Conservation (phyloP, 2,329 filamentous ascomycete genomes). For the Teratosphaeria pseudoeucalypti region DNA sequence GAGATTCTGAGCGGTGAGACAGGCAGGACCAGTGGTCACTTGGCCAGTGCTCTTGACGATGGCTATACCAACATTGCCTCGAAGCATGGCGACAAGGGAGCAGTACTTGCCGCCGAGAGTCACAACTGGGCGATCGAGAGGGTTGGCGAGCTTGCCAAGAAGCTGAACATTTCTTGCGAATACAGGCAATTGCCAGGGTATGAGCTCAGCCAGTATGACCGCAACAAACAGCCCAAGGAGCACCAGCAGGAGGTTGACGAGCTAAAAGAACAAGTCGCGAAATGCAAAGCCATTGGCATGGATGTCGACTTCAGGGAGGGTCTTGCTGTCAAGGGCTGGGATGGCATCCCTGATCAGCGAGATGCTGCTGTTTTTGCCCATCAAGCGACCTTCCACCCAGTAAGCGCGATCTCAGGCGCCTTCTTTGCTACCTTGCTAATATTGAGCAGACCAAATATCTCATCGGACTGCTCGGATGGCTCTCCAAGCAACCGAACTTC, state of each 20-base stretch:
- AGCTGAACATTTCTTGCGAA: slow-evolving; percentile 46
- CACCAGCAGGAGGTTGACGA: slow-evolving; percentile 38
- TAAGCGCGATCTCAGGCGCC: slow-evolving; percentile 26
- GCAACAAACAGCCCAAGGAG: slow-evolving; percentile 26
- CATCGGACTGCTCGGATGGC: slow-evolving; percentile 41
- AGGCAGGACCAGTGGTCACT: slow-evolving; percentile 44
- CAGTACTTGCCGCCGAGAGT: slow-evolving; percentile 41
- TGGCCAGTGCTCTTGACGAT: slow-evolving; percentile 46
- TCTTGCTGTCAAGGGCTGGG: slow-evolving; percentile 43
- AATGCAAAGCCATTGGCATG: slow-evolving; percentile 36
- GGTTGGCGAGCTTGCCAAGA: slow-evolving; percentile 40
- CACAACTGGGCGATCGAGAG: slow-evolving; percentile 45
- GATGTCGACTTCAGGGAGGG: slow-evolving; percentile 34
- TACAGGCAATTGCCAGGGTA: slow-evolving; percentile 43
- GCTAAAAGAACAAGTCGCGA: slow-evolving; percentile 36
- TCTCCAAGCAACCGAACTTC: slow-evolving; percentile 44
- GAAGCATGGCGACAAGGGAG: slow-evolving; percentile 43
- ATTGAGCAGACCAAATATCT: slow-evolving; percentile 39
- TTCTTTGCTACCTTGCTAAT: neutral
- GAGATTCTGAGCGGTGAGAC: slow-evolving; percentile 46
- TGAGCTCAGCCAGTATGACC: slow-evolving; percentile 40
- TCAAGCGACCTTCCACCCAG: slow-evolving; percentile 41
- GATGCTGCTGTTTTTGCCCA: slow-evolving; percentile 38
- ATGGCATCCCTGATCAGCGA: slow-evolving; percentile 41
- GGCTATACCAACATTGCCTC: slow-evolving; percentile 41